phyloP scores from a whole-genome alignment of 495 filamentous ascomycete species.

The Aspergillus campestris region DNA sequence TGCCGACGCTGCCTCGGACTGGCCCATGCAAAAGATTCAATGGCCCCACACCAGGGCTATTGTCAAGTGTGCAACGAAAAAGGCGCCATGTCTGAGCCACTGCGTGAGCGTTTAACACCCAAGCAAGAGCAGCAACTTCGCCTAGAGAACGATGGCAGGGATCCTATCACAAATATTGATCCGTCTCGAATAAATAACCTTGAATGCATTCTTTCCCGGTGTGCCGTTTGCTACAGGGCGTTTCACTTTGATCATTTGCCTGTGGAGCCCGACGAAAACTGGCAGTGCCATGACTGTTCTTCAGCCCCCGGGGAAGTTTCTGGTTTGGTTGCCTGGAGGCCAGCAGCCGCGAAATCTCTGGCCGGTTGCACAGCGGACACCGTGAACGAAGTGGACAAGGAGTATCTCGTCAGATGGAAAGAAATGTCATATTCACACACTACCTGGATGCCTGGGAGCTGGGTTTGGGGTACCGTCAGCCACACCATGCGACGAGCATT shows the following conservation, averaged over 20 bases:
- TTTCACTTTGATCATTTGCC: constrained; percentile 81
- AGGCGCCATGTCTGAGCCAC: constrained; percentile 58
- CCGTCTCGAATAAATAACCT: constrained; percentile 60
- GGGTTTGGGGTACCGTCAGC: constrained; percentile 72
- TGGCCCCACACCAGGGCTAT: constrained; percentile 56
- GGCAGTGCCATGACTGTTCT: constrained; percentile 69
- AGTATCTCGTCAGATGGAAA: constrained; percentile 89
- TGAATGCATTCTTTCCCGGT: constrained; percentile 75
- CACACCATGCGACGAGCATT: constrained; percentile 64
- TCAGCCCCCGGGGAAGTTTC: constrained; percentile 52
- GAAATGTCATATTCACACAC: constrained; percentile 67
- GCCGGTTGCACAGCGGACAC: constrained; percentile 42
- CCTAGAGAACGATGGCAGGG: constrained; percentile 64
- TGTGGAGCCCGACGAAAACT: constrained; percentile 34
- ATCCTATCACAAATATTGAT: constrained; percentile 60
- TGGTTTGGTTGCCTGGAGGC: constrained; percentile 79
- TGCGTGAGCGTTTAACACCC: constrained; percentile 58
- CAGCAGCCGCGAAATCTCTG: constrained; percentile 36
- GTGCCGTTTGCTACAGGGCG: constrained; percentile 62
- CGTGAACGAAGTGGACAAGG: constrained; percentile 61
- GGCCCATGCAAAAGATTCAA: constrained; percentile 55
- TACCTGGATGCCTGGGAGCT: constrained; percentile 78
- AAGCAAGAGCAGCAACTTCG: constrained; percentile 76
- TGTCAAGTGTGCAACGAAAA: constrained; percentile 60
- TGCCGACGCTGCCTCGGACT: constrained; percentile 75